Evolutionary conservation across 108 stramenopile species (phyloP).

Genomic region (Skeletonema potamos): DNA sequence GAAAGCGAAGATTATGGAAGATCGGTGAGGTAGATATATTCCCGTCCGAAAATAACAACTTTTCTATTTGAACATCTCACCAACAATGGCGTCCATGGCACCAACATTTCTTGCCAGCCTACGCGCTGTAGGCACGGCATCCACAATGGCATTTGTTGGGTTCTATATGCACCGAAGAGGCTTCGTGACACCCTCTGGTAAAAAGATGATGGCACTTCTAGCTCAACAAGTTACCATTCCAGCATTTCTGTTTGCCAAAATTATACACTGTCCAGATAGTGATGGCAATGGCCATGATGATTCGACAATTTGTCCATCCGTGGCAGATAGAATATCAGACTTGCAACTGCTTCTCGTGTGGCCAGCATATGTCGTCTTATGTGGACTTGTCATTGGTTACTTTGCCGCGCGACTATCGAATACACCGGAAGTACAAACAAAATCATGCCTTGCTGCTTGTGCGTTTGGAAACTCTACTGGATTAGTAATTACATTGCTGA

Average conservation of each 20-base stretch:
- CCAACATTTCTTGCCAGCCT: conserved; percentile 65
- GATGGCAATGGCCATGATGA: conserved; percentile 14
- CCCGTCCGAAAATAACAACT: too few species aligned
- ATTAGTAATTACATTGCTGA: conserved; percentile 79
- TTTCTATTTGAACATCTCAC: too few species aligned
- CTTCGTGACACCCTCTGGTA: conserved; percentile 64
- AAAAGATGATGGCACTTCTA: conserved; percentile 72
- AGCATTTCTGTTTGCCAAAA: conserved; percentile 85
- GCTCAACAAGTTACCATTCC: conserved; percentile 88
- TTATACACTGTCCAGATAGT: conserved; percentile 80
- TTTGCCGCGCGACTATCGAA: conserved; percentile 47
- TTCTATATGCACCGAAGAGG: conserved; percentile 70
- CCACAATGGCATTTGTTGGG: conserved; percentile 70
- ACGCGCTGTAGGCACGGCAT: conserved; percentile 78
- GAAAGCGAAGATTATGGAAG: too few species aligned
- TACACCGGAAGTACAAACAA: conserved; percentile 53
- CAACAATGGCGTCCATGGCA: conserved; percentile 7
- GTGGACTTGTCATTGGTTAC: conserved; percentile 67
- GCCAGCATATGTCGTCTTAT: conserved; percentile 66
- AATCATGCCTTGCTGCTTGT: conserved; percentile 61
- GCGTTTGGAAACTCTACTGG: conserved; percentile 86
- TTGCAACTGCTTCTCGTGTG: conserved; percentile 76
- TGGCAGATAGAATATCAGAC: conserved; percentile 56
- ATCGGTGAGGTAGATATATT: too few species aligned
- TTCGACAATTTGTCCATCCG: conserved; percentile 57